A percentile compares a stretch with the other conserved stretches of the same genome.
phyloP scores from a whole-genome alignment of 768 basidiomycete species.

The Psilocybe cyanescens region DNA sequence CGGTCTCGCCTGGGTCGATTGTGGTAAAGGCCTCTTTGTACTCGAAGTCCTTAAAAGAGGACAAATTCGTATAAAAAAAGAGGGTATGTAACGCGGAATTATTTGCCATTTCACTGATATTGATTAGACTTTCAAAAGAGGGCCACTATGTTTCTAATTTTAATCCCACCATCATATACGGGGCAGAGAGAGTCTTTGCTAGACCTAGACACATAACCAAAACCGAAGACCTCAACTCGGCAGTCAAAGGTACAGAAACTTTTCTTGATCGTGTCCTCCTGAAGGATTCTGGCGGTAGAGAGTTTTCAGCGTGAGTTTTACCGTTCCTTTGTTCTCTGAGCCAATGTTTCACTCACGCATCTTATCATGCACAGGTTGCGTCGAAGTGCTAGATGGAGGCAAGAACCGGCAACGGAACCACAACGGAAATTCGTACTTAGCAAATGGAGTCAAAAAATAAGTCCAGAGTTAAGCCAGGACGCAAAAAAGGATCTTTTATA shows the following conservation, averaged over 20 bases:
- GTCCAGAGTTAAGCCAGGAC: slow-evolving; percentile 19
- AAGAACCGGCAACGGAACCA: slow-evolving; percentile 56
- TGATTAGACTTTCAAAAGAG: background rate
- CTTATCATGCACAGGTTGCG: slow-evolving; percentile 42
- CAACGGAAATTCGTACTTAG: slow-evolving; percentile 64
- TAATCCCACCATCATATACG: slow-evolving; percentile 47
- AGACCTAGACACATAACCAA: slow-evolving; percentile 25
- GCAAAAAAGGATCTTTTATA: slow-evolving; percentile 32
- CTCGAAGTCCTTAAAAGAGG: slow-evolving; percentile 78
- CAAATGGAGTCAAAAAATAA: slow-evolving; percentile 41
- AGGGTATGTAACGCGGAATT: slow-evolving; percentile 25
- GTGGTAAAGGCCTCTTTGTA: slow-evolving; percentile 71
- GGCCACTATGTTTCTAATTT: slow-evolving; percentile 44
- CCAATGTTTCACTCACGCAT: background rate
- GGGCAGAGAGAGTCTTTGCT: slow-evolving; percentile 37
- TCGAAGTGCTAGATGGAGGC: slow-evolving; percentile 71
- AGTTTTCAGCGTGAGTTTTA: slow-evolving; percentile 45
- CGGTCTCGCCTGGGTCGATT: slow-evolving; percentile 77
- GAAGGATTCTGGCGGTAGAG: background rate
- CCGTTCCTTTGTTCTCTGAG: background rate
- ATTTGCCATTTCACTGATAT: background rate
- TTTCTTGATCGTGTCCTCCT: background rate
- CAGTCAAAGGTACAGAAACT: background rate
- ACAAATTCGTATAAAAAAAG: slow-evolving; percentile 63
- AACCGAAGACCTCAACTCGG: background rate